A percentile compares a stretch with the other conserved stretches of the same genome.
Evolutionary conservation across 2,329 filamentous ascomycete genomes (phyloP).

Genomic region (Alternaria incomplexa): DNA sequence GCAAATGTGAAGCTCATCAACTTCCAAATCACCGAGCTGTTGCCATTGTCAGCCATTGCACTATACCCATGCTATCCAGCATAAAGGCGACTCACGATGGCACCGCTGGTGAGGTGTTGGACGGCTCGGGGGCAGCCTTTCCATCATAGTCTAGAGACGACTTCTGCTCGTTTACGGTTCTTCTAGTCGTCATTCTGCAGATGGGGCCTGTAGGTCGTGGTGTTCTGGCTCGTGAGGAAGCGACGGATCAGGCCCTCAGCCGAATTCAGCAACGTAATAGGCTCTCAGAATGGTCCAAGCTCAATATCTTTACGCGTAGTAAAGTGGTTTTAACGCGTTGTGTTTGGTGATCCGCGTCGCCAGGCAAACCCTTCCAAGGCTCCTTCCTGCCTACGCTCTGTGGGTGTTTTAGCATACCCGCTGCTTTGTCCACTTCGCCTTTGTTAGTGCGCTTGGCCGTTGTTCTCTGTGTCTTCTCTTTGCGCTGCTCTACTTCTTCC

Average conservation of each 20-base stretch:
- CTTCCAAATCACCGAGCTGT: conserved; percentile 84
- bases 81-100: conserved; percentile 67
- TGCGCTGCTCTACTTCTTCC: background rate
- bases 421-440: conserved; percentile 19
- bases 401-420: conserved; percentile 6
- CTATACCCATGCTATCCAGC: background rate
- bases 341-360: conserved; percentile 22
- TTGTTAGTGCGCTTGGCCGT: conserved; percentile 17
- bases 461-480: conserved; percentile 6
- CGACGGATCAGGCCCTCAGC: background rate
- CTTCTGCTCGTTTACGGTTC: conserved; percentile 71
- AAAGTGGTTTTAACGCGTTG: conserved; percentile 14
- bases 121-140: conserved; percentile 56
- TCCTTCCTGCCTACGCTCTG: conserved; percentile 2
- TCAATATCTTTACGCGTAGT: conserved; percentile 12
- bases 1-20: conserved; percentile 87
- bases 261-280: conserved; percentile 24
- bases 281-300: conserved; percentile 16
- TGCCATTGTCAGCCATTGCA: conserved; percentile 6
- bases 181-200: conserved; percentile 69
- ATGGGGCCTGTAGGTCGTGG: background rate
- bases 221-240: conserved; percentile 1
- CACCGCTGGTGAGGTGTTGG: conserved; percentile 81
- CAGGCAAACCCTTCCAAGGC: background rate
- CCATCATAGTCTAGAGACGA: conserved; percentile 59